Conservation (phyloP, 176 grass and related monocot genomes). For the Panicum miliaceum region DNA sequence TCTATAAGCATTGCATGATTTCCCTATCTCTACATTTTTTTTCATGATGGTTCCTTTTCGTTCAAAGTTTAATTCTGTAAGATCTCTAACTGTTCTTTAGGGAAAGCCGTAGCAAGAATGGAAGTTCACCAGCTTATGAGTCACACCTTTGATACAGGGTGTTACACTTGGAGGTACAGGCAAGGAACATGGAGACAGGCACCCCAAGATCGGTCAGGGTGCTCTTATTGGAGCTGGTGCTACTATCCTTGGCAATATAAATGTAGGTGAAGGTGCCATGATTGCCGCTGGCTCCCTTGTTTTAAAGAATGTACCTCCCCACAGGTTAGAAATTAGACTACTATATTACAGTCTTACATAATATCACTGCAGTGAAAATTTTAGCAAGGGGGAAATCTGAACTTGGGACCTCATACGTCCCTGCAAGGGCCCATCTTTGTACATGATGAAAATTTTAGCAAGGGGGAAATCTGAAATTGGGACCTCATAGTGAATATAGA, state of each 20-base stretch:
- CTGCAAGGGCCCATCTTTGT: background rate
- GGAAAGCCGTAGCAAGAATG: conserved; percentile 21
- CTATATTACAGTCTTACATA: background rate
- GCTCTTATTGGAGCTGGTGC: conserved; percentile 97
- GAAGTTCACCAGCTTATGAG: conserved; percentile 36
- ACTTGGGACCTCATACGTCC: background rate
- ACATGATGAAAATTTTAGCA: background rate
- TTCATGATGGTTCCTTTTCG: background rate
- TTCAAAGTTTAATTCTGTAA: conserved; percentile 11
- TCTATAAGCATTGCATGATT: background rate
- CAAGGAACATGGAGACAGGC: conserved; percentile 92
- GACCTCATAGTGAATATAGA: background rate
- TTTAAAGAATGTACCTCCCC: conserved; percentile 90
- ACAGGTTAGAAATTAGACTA: conserved; percentile 65
- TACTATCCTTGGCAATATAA: conserved; percentile 93
- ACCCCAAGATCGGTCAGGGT: conserved; percentile 93
- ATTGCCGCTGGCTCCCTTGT: conserved; percentile 94
- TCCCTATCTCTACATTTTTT: background rate
- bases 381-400: background rate
- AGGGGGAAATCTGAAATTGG: background rate
- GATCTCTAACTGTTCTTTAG: conserved; percentile 10
- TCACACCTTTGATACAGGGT: conserved; percentile 54
- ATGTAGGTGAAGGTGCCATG: conserved; percentile 94
- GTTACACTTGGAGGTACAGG: conserved; percentile 98
- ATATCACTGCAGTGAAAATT: background rate